Percentiles rank a stretch among this genome's conserved stretches.
Conservation (phyloP, 1,284 basidiomycete genomes). For the Schizopora paradoxa region DNA sequence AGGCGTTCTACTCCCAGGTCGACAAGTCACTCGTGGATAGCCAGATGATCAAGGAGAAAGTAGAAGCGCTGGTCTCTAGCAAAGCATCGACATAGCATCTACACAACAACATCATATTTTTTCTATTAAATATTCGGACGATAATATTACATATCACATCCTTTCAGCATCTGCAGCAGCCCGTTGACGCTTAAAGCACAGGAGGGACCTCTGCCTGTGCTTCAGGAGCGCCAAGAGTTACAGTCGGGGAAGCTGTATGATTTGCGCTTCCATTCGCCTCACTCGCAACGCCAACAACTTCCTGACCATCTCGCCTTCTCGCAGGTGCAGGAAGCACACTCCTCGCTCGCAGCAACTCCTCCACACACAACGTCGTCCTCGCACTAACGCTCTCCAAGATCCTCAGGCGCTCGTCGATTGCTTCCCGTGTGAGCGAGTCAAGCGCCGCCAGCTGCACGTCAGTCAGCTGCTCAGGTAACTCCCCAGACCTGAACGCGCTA, state of each 20-base stretch:
- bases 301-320: constrained; percentile 11
- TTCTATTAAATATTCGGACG: not conserved
- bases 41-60: constrained; percentile 48
- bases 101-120: not conserved
- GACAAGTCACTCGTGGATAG: constrained; percentile 56
- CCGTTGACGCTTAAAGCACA: not conserved
- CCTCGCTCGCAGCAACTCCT: constrained; percentile 70
- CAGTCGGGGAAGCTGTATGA: not conserved
- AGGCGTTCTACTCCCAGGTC: constrained; percentile 54
- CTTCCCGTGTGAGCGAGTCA: constrained; percentile 65
- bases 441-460: constrained; percentile 55
- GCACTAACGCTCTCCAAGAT: constrained; percentile 71
- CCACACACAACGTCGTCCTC: constrained; percentile 63
- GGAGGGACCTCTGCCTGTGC: not conserved
- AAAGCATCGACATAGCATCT: not conserved
- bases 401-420: constrained; percentile 76
- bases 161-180: constrained; percentile 11
- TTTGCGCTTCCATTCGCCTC: not conserved
- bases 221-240: not conserved
- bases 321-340: constrained; percentile 60
- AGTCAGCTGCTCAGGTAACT: constrained; percentile 46
- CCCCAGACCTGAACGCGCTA: constrained; percentile 14
- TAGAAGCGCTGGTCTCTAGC: constrained; percentile 35
- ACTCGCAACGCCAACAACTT: constrained; percentile 9
- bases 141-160: not conserved